Evolutionary conservation across 2,329 filamentous ascomycete species (phyloP).

Genomic region (Diaporthe caulivora): DNA sequence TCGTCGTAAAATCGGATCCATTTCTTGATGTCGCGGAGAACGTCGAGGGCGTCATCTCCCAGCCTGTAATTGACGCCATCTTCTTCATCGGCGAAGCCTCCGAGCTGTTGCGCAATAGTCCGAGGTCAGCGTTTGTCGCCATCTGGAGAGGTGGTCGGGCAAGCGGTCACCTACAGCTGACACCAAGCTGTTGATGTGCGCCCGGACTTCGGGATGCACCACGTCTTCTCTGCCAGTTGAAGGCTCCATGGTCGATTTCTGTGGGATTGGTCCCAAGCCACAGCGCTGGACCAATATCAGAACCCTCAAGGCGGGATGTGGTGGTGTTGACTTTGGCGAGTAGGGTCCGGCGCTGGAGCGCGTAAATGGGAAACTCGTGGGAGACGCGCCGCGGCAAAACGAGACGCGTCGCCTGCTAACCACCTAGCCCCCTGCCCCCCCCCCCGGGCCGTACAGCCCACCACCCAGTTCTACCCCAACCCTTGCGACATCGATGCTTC

Average conservation of each 20-base stretch:
- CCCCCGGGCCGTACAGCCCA: no score
- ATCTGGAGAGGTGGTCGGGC: constrained; percentile 5
- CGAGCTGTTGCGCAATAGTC: constrained; percentile 70
- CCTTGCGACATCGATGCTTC: background rate
- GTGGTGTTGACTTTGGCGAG: constrained; percentile 18
- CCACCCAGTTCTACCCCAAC: constrained; percentile 10
- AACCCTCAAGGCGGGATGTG: constrained; percentile 14
- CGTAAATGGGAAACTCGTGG: constrained; percentile 36
- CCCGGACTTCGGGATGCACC: constrained; percentile 92
- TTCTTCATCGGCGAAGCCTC: constrained; percentile 83
- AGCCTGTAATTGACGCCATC: constrained; percentile 83
- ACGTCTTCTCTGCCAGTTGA: constrained; percentile 35
- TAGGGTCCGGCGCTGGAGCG: background rate
- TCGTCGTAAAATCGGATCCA: constrained; percentile 97
- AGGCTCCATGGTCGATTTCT: constrained; percentile 37
- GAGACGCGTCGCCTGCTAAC: constrained; percentile 35
- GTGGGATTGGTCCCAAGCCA: background rate
- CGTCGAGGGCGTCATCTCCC: constrained; percentile 92
- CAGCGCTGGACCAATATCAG: background rate
- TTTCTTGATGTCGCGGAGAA: constrained; percentile 91
- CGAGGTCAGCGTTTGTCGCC: constrained; percentile 42
- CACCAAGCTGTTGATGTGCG: constrained; percentile 92
- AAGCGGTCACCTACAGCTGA: constrained; percentile 77
- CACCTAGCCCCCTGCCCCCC: background rate
- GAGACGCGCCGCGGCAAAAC: constrained; percentile 36